phyloP scores from a whole-genome alignment of 1,139 yeast species.

The Yamadazyma blattariae region DNA sequence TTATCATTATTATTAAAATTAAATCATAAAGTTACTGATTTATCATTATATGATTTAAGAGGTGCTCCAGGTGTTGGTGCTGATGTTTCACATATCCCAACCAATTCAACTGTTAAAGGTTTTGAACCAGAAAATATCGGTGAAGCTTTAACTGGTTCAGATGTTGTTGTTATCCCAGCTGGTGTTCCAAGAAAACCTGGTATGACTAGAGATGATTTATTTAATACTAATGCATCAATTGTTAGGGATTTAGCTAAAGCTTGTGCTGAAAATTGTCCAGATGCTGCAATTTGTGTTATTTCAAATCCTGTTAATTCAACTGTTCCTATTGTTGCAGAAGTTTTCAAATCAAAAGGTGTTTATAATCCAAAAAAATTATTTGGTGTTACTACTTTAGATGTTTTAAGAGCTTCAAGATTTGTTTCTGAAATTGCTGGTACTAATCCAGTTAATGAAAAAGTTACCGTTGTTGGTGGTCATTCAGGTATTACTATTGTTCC shows the following conservation, averaged over 20 bases:
- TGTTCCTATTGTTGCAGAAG: slow-evolving; percentile 89
- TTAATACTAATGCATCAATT: slow-evolving; percentile 89
- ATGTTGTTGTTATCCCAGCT: slow-evolving; percentile 87
- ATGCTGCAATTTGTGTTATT: slow-evolving; percentile 74
- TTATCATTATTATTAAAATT: slow-evolving; percentile 79
- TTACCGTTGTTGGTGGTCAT: slow-evolving; percentile 96
- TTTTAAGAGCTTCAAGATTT: slow-evolving; percentile 86
- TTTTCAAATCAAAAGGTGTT: slow-evolving; percentile 68
- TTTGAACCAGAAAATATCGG: slow-evolving; percentile 62
- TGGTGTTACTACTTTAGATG: slow-evolving; percentile 92
- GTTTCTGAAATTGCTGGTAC: slow-evolving; percentile 54
- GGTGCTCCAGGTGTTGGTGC: slow-evolving; percentile 93
- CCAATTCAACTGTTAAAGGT: slow-evolving; percentile 69
- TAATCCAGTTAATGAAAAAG: slow-evolving; percentile 57
- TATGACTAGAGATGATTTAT: slow-evolving; percentile 95
- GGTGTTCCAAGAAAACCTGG: slow-evolving; percentile 99
- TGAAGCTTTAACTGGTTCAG: slow-evolving; percentile 67
- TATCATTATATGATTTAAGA: slow-evolving; percentile 83
- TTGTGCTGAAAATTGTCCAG: slow-evolving; percentile 70
- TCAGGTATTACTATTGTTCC: slow-evolving; percentile 95
- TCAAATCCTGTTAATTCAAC: slow-evolving; percentile 97
- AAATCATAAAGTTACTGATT: slow-evolving; percentile 56
- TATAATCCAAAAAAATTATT: slow-evolving; percentile 79
- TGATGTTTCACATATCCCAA: slow-evolving; percentile 86
- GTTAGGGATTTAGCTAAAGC: slow-evolving; percentile 81